These are phyloP conservation scores for Cyphellophora europaea DNA, from an alignment of 2,329 filamentous ascomycete genomes.

Conservation along the genomic window DNA sequence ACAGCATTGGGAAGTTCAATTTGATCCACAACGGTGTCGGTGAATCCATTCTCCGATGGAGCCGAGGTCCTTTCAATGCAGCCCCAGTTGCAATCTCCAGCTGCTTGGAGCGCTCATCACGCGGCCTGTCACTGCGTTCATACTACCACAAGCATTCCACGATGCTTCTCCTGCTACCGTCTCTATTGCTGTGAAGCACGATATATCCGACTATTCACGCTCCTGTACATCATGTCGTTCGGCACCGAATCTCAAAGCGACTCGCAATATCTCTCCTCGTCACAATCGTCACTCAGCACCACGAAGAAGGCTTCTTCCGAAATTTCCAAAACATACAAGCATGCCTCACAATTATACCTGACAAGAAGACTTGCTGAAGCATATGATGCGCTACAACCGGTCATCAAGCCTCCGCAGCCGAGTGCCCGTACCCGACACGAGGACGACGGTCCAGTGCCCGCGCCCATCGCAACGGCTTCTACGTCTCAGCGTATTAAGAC, in stretches of 20 bases:
- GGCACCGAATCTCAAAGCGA: conserved; percentile 25
- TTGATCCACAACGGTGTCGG: no score
- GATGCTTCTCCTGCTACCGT: no score
- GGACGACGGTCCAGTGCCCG: conserved; percentile 41
- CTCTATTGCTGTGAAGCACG: no score
- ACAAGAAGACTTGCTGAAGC: conserved; percentile 89
- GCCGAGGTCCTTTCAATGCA: no score
- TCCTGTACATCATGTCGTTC: conserved; percentile 16
- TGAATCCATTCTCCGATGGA: no score
- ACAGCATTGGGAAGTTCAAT: no score
- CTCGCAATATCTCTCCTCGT: conserved; percentile 54
- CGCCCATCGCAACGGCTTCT: conserved; percentile 71
- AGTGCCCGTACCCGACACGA: conserved; percentile 34
- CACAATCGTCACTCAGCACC: conserved; percentile 60
- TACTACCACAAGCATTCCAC: no score
- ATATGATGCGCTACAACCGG: conserved; percentile 70
- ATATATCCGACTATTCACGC: no score
- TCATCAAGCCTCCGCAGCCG: conserved; percentile 50
- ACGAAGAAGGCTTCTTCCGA: conserved; percentile 45
- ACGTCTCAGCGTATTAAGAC: conserved; percentile 83
- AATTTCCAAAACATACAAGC: conserved; percentile 87
- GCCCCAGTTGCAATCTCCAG: no score
- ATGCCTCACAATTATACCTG: conserved; percentile 86
- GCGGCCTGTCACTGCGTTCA: no score
- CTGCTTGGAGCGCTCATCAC: no score